Base-by-base conservation (phyloP, 2,329 filamentous ascomycete genomes). In the Apiospora saccharicola region DNA sequence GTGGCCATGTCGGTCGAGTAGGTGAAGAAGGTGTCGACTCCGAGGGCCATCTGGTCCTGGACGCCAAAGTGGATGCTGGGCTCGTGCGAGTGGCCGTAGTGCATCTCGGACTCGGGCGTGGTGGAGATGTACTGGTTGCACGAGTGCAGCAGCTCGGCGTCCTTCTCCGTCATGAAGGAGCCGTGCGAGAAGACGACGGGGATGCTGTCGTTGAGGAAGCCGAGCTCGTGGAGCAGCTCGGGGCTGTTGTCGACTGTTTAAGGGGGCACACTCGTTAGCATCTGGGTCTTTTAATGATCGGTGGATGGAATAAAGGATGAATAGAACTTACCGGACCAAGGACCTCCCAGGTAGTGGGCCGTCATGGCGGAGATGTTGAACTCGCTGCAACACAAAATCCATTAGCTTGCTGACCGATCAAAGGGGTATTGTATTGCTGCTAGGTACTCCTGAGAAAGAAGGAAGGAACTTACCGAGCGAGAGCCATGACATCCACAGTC, bases 41-140 rank as follows among this genome's bases (percentile, higher is more conserved):
- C 88, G 0, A 90, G 82, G 1, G 86, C 79, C 0, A 83, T 84
- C 73, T 90, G 87, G 75, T 90, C 88, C 41, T 83, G 83, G 41
- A 86, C 80, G 12, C 82, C 77, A 70, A 86, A 82, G 19, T 30
- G 57, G 57, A 64, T 37, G 24, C 80, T 82, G 49, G 79, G 76
- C 1, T 83, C 82, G 72, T 90, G 86, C 0, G 80, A 81, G 75
- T 89, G 87, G n/a, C 89, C 88, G 78, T 86, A 90, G 77, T 89
- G 87, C 82, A 89, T 86, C 75, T 90, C 89, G 0, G 86, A 88
- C 75, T 91, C 89, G 1, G 88, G 87, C 0, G 89, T 90, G 72
- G 88, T 88, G 70, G 87, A 88, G 57, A 90, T 79, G 79, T 86
- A 86, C 69, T 89, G 85, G 78, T 90, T 86, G 2, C 83, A 83